Conservation (phyloP, 1,139 yeast genomes). For the Sugiyamaella paludigena region DNA sequence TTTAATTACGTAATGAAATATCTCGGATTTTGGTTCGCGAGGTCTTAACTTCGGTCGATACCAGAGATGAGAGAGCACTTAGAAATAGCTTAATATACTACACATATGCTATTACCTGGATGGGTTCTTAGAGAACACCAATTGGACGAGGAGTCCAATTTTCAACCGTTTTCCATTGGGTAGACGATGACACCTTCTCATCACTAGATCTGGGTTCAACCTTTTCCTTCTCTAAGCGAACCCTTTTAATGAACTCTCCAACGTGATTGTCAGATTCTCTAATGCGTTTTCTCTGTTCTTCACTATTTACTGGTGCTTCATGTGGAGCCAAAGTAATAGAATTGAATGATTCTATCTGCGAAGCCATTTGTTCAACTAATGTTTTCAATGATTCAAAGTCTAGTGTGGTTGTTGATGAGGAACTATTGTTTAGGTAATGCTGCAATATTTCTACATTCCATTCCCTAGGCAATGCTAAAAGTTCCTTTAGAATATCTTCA, state of each 20-base stretch:
- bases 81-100: no score
- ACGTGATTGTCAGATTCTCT: conserved; percentile 19
- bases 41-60: no score
- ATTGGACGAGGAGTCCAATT: conserved; percentile 29
- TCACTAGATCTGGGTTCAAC: neutral
- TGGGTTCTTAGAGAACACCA: conserved; percentile 24
- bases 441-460: conserved; percentile 20
- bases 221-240: conserved; percentile 7
- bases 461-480: conserved; percentile 3
- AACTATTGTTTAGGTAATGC: conserved; percentile 3
- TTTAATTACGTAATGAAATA: no score
- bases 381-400: neutral
- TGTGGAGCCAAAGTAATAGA: conserved; percentile 1
- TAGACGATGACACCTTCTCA: neutral
- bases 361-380: conserved; percentile 17
- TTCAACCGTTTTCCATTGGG: conserved; percentile 19
- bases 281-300: conserved; percentile 14
- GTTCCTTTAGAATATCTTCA: conserved; percentile 9
- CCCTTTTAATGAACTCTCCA: conserved; percentile 17
- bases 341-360: conserved; percentile 5
- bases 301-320: neutral
- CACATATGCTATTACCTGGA: no score
- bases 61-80: no score
- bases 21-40: no score
- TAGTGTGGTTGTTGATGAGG: neutral